Percentiles rank a stretch among this genome's conserved stretches.
Conservation (phyloP, 169 alveolate genomes). For the Ichthyophthirius multifiliis region DNA sequence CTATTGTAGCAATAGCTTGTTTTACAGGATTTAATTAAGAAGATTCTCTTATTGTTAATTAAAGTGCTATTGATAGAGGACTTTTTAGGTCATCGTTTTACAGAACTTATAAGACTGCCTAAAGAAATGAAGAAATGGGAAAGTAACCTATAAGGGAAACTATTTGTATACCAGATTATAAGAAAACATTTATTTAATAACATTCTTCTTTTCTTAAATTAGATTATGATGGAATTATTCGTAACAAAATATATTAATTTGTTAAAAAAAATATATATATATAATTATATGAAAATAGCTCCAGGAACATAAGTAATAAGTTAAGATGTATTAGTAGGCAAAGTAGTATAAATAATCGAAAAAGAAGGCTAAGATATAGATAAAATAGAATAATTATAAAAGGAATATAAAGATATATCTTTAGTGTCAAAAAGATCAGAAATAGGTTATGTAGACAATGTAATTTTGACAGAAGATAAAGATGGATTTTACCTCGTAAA, state of each 20-base stretch:
- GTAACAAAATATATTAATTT: background rate
- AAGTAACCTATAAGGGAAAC: background rate
- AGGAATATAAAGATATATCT: conserved; percentile 92
- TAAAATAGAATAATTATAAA: conserved; percentile 28
- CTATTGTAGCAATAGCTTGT: conserved; percentile 97
- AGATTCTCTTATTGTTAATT: conserved; percentile 97
- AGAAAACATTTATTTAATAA: background rate
- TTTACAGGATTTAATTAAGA: conserved; percentile 99
- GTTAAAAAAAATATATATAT: background rate
- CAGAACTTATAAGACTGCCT: conserved; percentile 94
- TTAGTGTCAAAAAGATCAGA: conserved; percentile 93
- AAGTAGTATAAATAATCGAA: conserved; percentile 16
- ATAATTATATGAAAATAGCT: no score
- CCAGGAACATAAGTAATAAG: conserved; percentile 34
- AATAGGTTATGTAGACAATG: conserved; percentile 95
- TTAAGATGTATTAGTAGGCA: conserved; percentile 35
- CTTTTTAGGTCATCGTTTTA: conserved; percentile 97
- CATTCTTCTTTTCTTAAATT: conserved; percentile 15
- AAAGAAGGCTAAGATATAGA: background rate
- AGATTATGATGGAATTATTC: conserved; percentile 46
- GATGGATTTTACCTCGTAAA: conserved; percentile 95
- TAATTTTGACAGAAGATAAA: conserved; percentile 94
- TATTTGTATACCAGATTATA: background rate
- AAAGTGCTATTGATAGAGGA: conserved; percentile 97
- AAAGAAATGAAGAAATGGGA: conserved; percentile 91